These are phyloP conservation scores for Pichia californica DNA, from an alignment of 805 yeast genomes.

Conservation along the genomic window DNA sequence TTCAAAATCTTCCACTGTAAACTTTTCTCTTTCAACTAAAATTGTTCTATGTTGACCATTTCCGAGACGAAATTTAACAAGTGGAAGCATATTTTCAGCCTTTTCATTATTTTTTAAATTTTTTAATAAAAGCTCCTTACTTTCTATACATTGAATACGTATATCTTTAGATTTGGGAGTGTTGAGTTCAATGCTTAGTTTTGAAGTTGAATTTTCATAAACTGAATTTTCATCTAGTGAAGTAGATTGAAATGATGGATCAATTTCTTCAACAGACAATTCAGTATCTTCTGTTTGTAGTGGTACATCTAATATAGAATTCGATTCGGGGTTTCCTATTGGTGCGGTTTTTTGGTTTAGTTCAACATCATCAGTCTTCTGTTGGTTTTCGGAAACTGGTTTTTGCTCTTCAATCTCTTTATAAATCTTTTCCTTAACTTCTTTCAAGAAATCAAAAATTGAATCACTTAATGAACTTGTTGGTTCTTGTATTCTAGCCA, in stretches of 20 bases:
- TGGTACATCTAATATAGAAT: no score
- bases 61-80: conserved; percentile 67
- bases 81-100: conserved; percentile 40
- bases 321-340: no score
- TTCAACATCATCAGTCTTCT: no score
- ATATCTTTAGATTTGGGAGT: background rate
- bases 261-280: background rate
- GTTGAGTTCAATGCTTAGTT: conserved; percentile 1
- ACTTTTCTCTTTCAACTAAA: conserved; percentile 72
- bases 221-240: no score
- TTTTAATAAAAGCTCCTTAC: background rate
- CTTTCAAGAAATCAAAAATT: conserved; percentile 8
- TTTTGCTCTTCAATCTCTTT: background rate
- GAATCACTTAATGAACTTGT: background rate
- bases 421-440: background rate
- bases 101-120: conserved; percentile 1
- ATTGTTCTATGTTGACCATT: conserved; percentile 72
- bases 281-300: no score
- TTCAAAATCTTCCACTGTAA: conserved; percentile 78
- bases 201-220: background rate
- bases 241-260: no score
- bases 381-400: no score
- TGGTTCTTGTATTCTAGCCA: background rate
- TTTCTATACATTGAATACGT: conserved; percentile 1
- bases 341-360: no score